Percentiles rank a stretch among this genome's conserved stretches.
phyloP scores from a whole-genome alignment of 306 rosid genomes.

The Gillenia trifoliata region DNA sequence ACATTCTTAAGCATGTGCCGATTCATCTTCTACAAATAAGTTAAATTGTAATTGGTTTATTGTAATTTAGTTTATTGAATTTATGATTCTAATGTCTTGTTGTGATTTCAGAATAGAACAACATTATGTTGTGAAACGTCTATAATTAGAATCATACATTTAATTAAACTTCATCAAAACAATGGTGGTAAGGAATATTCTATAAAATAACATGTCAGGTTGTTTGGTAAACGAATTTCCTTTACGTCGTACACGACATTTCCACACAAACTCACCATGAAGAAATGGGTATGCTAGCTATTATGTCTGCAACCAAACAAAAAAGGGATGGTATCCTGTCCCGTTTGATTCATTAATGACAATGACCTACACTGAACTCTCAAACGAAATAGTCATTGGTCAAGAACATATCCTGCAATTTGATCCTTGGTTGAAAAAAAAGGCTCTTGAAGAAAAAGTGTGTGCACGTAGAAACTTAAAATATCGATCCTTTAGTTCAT shows the following conservation, averaged over 20 bases:
- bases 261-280: background rate
- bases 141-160: too few relatives aligned
- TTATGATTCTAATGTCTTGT: too few relatives aligned
- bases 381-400: background rate
- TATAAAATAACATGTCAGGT: background rate
- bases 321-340: background rate
- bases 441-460: background rate
- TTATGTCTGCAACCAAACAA: background rate
- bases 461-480: background rate
- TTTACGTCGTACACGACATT: background rate
- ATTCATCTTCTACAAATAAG: too few relatives aligned
- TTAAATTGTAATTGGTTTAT: too few relatives aligned
- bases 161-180: background rate
- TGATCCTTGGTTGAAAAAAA: conserved; percentile 3
- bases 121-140: too few relatives aligned
- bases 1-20: too few relatives aligned
- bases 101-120: too few relatives aligned
- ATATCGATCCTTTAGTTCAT: background rate
- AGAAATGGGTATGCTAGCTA: background rate
- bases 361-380: conserved; percentile 5
- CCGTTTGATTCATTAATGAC: background rate
- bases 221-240: background rate
- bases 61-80: too few relatives aligned
- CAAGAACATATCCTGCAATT: conserved; percentile 28
- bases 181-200: background rate